phyloP scores from a whole-genome alignment of 257 asterid species.

The Solanum pinnatisectum region DNA sequence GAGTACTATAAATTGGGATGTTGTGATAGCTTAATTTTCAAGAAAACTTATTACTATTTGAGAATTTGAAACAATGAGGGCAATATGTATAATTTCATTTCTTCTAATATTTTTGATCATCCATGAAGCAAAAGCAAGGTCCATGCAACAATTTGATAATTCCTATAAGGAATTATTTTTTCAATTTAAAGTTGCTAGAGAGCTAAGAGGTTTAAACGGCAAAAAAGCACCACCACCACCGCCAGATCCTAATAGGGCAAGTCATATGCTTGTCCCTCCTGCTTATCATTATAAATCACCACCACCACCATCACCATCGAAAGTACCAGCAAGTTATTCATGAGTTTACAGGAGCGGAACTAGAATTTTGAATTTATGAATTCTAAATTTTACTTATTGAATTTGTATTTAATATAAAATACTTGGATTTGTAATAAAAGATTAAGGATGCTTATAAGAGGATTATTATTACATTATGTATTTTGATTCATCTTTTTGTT shows the following conservation, averaged over 20 bases:
- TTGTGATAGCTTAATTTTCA: no score
- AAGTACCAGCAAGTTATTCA: background rate
- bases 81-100: background rate
- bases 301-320: background rate
- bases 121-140: background rate
- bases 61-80: background rate
- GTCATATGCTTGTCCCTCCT: background rate
- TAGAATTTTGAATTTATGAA: background rate
- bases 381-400: no score
- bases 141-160: background rate
- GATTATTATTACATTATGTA: background rate
- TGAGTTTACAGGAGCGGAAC: background rate
- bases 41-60: no score
- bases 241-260: background rate
- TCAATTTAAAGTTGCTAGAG: background rate
- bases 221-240: background rate
- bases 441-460: background rate
- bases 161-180: background rate
- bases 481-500: background rate
- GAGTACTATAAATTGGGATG: no score
- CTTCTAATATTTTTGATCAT: background rate
- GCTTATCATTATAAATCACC: background rate
- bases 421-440: background rate
- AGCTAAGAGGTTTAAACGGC: background rate
- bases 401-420: no score